Conservation (phyloP, 192 early-diverging fungal genomes). For the Ambispora gerdemannii region DNA sequence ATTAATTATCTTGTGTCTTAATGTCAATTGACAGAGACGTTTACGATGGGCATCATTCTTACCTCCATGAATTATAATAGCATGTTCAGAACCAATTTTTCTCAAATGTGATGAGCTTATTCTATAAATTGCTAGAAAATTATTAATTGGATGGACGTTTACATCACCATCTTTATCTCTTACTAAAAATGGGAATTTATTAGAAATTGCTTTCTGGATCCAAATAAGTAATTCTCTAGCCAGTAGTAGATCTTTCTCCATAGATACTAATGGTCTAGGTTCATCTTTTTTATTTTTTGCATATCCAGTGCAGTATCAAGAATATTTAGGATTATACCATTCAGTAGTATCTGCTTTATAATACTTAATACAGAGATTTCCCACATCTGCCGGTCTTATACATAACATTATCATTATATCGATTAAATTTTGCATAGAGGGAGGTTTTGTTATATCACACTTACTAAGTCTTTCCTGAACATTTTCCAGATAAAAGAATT, state of each 20-base stretch:
- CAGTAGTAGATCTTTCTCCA: slow-evolving; percentile 4
- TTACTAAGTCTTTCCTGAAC: not conserved
- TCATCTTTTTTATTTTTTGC: slow-evolving; percentile 3
- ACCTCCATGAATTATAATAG: slow-evolving; percentile 8
- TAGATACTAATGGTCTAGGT: not conserved
- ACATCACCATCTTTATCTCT: slow-evolving; percentile 10
- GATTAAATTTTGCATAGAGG: slow-evolving; percentile 14
- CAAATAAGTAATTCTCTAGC: slow-evolving; percentile 15
- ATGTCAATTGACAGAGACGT: slow-evolving; percentile 2
- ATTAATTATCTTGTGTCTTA: slow-evolving; percentile 1
- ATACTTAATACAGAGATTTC: slow-evolving; percentile 1
- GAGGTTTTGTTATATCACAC: slow-evolving; percentile 4
- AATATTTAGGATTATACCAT: slow-evolving; percentile 21
- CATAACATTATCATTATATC: slow-evolving; percentile 17
- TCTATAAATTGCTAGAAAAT: not conserved
- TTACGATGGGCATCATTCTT: slow-evolving; percentile 6
- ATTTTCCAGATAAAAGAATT: slow-evolving; percentile 4
- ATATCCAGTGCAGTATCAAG: slow-evolving; percentile 8
- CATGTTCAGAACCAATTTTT: slow-evolving; percentile 17
- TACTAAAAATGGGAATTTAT: slow-evolving; percentile 7
- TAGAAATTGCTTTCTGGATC: slow-evolving; percentile 2
- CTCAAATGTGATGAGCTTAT: slow-evolving; percentile 4
- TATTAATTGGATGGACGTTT: not conserved
- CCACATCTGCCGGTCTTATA: slow-evolving; percentile 6
- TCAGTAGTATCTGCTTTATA: not conserved